Base-by-base conservation (phyloP, 805 yeast species). In the Lachancea fermentati region DNA sequence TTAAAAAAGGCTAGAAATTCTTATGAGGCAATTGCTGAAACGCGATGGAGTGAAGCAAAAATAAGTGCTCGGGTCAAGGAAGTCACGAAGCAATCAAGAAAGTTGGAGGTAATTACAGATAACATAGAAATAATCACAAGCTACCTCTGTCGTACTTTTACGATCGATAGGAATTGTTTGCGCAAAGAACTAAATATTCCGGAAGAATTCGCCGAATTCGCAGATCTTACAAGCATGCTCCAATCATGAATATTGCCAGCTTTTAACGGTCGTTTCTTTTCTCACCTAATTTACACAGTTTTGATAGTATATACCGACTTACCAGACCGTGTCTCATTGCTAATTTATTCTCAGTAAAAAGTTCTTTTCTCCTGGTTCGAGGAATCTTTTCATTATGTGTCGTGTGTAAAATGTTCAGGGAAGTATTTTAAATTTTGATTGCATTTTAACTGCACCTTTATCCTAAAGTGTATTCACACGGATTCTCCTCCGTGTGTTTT, bases 401-500 rank as follows among this genome's bases (percentile, higher is more conserved):
- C 11, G 26, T 22, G 7, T 22, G 26, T 22, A 11, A 22, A 22
- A 22, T 22, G 26, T 22, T 22, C 26, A 22, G 11, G 7, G 7
- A 22, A n/a, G n/a, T n/a, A 22, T 22, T 22, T 22, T 22, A 7
- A 22, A 22, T 22, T 11, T 22, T 22, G 26, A 22, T 22, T n/a
- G n/a, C n/a, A n/a, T n/a, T n/a, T n/a, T n/a, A n/a, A n/a, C n/a
- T n/a, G n/a, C n/a, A n/a, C n/a, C n/a, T n/a, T n/a, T n/a, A n/a
- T n/a, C n/a, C n/a, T 22, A 22, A 11, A 7, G 7, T 22, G 26
- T 22, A 7, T 22, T 22, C 26, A 22, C 26, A 11, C 26, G 11
- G 26, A 7, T 22, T 36, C 42, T 17, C 35, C 36, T 11, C 32
- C 51, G 44, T 81, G 85, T 8, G 76, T 75, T 51, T 78, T 79